A percentile compares a stretch with the other conserved stretches of the same genome.
Evolutionary conservation across 2,329 filamentous ascomycete species (phyloP).

Genomic region (Diplodia mutila): DNA sequence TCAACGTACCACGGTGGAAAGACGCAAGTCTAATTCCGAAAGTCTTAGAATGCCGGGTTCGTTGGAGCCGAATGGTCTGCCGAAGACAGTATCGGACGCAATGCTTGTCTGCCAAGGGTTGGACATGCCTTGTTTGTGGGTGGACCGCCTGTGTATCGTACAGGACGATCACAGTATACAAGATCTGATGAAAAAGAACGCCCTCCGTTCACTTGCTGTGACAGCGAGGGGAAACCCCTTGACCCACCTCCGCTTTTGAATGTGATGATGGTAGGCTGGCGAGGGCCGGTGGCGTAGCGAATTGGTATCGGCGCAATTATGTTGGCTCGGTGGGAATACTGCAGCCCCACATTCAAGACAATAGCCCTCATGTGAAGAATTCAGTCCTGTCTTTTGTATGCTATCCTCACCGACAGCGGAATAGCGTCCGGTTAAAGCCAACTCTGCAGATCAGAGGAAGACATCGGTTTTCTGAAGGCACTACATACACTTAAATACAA

Average conservation of each 20-base stretch:
- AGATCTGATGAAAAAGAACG: not conserved
- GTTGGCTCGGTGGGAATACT: not conserved
- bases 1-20: too few relatives aligned
- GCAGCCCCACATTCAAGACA: not conserved
- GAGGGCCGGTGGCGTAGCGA: not conserved
- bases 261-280: slow-evolving; percentile 1
- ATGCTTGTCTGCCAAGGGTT: too few relatives aligned
- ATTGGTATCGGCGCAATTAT: not conserved
- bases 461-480: too few relatives aligned
- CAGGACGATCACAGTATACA: not conserved
- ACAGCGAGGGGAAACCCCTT: not conserved
- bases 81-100: too few relatives aligned
- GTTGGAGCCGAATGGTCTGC: too few relatives aligned
- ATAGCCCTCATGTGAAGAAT: not conserved
- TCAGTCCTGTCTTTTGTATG: rapidly evolving
- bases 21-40: too few relatives aligned
- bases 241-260: not conserved
- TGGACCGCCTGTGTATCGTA: too few relatives aligned
- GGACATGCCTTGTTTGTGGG: too few relatives aligned
- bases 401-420: not conserved
- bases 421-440: too few relatives aligned
- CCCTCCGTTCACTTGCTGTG: not conserved
- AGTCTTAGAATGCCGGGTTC: too few relatives aligned
- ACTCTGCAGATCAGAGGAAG: too few relatives aligned
- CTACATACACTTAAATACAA: too few relatives aligned